Percentiles rank a stretch among this genome's conserved stretches.
These are phyloP conservation scores for Xylaria flabelliformis DNA, from an alignment of 495 filamentous ascomycete genomes.

Conservation along the genomic window DNA sequence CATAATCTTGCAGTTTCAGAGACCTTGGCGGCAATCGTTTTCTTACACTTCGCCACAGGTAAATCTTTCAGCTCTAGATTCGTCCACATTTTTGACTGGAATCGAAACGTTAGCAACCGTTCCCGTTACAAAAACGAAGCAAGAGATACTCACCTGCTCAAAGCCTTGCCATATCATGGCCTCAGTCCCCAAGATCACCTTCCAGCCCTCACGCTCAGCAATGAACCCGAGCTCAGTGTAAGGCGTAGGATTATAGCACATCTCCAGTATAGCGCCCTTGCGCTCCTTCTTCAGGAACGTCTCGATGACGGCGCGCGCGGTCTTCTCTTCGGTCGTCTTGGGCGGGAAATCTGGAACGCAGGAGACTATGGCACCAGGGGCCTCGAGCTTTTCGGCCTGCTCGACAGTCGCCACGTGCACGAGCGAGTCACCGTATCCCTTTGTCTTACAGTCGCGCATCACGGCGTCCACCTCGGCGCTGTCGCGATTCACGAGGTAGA, in stretches of 20 bases:
- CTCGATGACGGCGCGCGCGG: constrained; percentile 61
- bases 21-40: constrained; percentile 52
- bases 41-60: constrained; percentile 60
- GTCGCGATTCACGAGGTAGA: constrained; percentile 77
- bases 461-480: constrained; percentile 66
- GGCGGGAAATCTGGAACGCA: constrained; percentile 76
- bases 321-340: constrained; percentile 62
- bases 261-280: constrained; percentile 75
- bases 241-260: constrained; percentile 78
- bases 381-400: constrained; percentile 62
- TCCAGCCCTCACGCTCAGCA: constrained; percentile 65
- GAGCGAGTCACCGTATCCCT: constrained; percentile 58
- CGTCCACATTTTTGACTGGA: constrained; percentile 65
- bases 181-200: constrained; percentile 72
- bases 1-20: constrained; percentile 31
- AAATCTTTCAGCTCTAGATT: constrained; percentile 58
- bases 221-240: constrained; percentile 68
- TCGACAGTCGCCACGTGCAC: constrained; percentile 61
- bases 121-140: not conserved
- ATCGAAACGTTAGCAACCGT: not conserved
- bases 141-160: constrained; percentile 57
- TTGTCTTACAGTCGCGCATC: constrained; percentile 59
- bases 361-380: constrained; percentile 66
- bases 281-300: constrained; percentile 56
- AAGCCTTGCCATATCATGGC: constrained; percentile 78